Evolutionary conservation across 106 monocot genomes (phyloP), one percentile per base, ranked within the genome.

Genomic region (Narthecium ossifragum): DNA sequence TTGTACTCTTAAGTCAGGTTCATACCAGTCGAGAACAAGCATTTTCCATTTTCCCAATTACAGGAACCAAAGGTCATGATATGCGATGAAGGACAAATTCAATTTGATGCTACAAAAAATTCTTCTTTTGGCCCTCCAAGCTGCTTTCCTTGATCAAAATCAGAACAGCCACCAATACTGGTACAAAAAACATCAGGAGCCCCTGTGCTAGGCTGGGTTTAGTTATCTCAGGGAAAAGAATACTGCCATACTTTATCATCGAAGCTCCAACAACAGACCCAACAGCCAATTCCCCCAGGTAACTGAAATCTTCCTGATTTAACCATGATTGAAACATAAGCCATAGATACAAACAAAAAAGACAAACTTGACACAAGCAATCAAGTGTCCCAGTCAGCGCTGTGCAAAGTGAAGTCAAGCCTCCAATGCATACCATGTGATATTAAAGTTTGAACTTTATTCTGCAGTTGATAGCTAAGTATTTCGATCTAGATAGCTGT

Each of bases 161-260:
- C 18, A 85, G 5, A 62, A 79, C 61, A 46, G 77, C 78, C 17
- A 75, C 71, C 12, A 80, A 13, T 10, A 91, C 79, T 0, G 98
- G 84, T 8, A 81, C 23, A 13, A 71, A 70, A 61, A 98, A 67
- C 76, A 98, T 84, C 3, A 81, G 27, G 41, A 91, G 55, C 63
- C 79, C 87, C 66, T 72, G 61, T 46, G 75, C 23, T 28, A 90
- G 64, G 52, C 77, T 87, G 0, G 98, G 98, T 33, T 52, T 73
- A 34, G 84, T 91, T 47, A 88, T 63, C 34, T 87, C 84, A 3
- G 98, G 90, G 22, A 91, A 79, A 50, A 98, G 37, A 59, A 77
- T 60, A 55, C 90, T 87, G 50, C 96, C 96, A 56, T 91, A 87
- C 61, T 98, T 98, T 56, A 98, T 72, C 32, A 71, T 69, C 11